Conservation (phyloP, 805 yeast species). For the Ogataea chonburiensis region DNA sequence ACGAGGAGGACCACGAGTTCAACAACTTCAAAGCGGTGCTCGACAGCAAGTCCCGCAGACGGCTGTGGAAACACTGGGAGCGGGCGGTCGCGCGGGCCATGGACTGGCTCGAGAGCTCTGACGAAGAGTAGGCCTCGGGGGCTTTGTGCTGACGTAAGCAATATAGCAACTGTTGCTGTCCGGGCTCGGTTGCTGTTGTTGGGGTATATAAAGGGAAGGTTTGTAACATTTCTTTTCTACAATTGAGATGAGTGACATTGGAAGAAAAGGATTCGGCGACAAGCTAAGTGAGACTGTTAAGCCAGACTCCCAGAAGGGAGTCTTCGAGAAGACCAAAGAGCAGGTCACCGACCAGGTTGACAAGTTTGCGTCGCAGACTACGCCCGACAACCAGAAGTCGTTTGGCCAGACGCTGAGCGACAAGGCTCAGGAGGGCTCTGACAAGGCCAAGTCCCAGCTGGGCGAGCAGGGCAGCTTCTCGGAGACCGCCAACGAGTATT, state of each 20-base stretch:
- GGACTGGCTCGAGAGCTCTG: slow-evolving; percentile 60
- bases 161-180: slow-evolving; percentile 8
- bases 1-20: slow-evolving; percentile 26
- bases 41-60: slow-evolving; percentile 56
- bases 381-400: slow-evolving; percentile 71
- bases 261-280: slow-evolving; percentile 75
- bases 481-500: slow-evolving; percentile 45
- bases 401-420: slow-evolving; percentile 58
- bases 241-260: slow-evolving; percentile 30
- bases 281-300: slow-evolving; percentile 66
- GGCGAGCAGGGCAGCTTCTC: slow-evolving; percentile 29
- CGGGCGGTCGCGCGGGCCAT: slow-evolving; percentile 76
- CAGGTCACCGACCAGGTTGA: slow-evolving; percentile 63
- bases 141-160: background rate
- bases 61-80: slow-evolving; percentile 76
- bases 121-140: slow-evolving; percentile 5
- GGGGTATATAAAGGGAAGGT: slow-evolving; percentile 3
- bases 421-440: slow-evolving; percentile 43
- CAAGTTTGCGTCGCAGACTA: slow-evolving; percentile 54
- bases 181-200: slow-evolving; percentile 7
- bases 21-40: slow-evolving; percentile 36
- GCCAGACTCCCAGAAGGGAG: slow-evolving; percentile 71
- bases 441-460: slow-evolving; percentile 39
- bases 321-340: slow-evolving; percentile 71
- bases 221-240: slow-evolving; percentile 1